A percentile compares a stretch with the other conserved stretches of the same genome.
phyloP scores from a whole-genome alignment of 192 early-diverging fungal genomes.

The Backusella morwellensis region DNA sequence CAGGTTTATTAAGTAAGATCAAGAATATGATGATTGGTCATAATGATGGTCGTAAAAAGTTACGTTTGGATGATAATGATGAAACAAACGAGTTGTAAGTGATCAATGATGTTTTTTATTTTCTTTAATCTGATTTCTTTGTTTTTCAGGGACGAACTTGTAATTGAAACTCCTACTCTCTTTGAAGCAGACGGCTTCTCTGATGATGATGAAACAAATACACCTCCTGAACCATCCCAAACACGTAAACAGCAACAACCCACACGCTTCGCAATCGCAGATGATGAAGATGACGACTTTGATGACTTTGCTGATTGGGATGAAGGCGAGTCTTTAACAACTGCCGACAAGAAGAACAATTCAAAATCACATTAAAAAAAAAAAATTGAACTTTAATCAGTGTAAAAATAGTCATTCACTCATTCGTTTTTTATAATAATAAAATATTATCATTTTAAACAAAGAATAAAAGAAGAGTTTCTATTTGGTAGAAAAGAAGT shows the following conservation, averaged over 20 bases:
- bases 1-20: not conserved
- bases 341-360: not conserved
- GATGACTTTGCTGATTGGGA: constrained; percentile 21
- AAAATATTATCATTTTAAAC: not conserved
- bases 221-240: not conserved
- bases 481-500: no score
- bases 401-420: not conserved
- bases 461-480: not conserved
- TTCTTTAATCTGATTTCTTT: not conserved
- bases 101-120: not conserved
- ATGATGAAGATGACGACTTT: constrained; percentile 12
- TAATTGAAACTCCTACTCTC: constrained; percentile 41
- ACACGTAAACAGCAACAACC: not conserved
- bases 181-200: constrained; percentile 20
- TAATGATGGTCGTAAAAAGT: not conserved
- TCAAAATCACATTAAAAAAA: not conserved
- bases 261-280: not conserved
- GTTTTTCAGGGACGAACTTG: constrained; percentile 50
- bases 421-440: not conserved
- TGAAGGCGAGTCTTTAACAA: not conserved
- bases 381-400: not conserved
- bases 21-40: not conserved
- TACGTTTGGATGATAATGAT: constrained; percentile 17
- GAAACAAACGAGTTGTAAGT: constrained; percentile 38
- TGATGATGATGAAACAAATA: not conserved